Evolutionary conservation across 768 basidiomycete genomes (phyloP).

Genomic region (Tephrocybe sp.): DNA sequence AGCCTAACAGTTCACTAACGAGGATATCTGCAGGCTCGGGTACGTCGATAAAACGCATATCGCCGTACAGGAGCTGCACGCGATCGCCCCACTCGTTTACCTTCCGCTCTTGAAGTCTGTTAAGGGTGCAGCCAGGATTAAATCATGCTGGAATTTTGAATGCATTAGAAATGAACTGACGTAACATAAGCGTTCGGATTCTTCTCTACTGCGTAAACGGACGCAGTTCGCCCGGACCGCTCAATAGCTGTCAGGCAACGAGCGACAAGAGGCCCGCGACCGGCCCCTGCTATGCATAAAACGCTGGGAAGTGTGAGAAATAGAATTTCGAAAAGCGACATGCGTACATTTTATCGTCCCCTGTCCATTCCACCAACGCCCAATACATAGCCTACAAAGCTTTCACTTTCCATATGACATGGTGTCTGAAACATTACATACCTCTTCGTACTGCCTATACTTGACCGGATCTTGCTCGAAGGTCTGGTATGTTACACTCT

Average conservation of each 20-base stretch:
- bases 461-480: constrained; percentile 99
- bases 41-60: constrained; percentile 83
- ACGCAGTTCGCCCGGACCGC: constrained; percentile 57
- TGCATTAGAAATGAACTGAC: constrained; percentile 35
- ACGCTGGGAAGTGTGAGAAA: constrained; percentile 42
- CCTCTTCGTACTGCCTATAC: constrained; percentile 94
- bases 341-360: constrained; percentile 60
- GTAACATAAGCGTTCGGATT: constrained; percentile 95
- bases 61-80: constrained; percentile 86
- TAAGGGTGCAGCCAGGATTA: not conserved
- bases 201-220: constrained; percentile 91
- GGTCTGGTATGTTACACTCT: constrained; percentile 93
- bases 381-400: constrained; percentile 66
- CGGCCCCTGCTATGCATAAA: constrained; percentile 92
- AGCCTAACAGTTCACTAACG: constrained; percentile 93
- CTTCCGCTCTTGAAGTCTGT: constrained; percentile 81
- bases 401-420: constrained; percentile 11
- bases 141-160: constrained; percentile 11
- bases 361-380: constrained; percentile 73
- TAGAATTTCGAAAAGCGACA: constrained; percentile 6
- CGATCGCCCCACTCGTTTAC: constrained; percentile 77
- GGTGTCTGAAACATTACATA: constrained; percentile 21
- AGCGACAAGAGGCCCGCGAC: constrained; percentile 88
- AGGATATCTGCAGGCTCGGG: constrained; percentile 92
- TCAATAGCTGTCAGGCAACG: constrained; percentile 77